Evolutionary conservation across 352 stramenopile species (phyloP).

Genomic region (Globisporangium okanoganense): DNA sequence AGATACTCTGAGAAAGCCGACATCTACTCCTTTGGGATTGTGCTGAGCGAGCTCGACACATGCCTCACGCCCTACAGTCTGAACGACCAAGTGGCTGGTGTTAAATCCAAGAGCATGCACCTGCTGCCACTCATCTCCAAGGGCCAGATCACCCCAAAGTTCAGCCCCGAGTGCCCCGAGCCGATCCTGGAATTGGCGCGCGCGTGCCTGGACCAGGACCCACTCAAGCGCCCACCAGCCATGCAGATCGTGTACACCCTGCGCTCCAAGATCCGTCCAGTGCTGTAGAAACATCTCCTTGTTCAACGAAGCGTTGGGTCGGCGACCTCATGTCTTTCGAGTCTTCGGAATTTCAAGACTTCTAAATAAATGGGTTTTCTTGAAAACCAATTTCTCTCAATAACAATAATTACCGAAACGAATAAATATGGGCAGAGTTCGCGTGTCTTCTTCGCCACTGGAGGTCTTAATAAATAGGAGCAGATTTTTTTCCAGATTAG

Average conservation of each 20-base stretch:
- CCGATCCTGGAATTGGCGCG: conserved; percentile 31
- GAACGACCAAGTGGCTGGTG: conserved; percentile 13
- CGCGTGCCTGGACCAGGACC: conserved; percentile 34
- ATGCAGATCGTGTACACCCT: conserved; percentile 47
- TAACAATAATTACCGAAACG: too few relatives aligned
- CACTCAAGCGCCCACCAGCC: conserved; percentile 33
- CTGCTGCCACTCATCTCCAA: conserved; percentile 29
- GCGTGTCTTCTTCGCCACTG: too few relatives aligned
- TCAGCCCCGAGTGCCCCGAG: conserved; percentile 33
- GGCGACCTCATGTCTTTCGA: too few relatives aligned
- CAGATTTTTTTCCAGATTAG: too few relatives aligned
- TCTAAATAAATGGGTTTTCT: too few relatives aligned
- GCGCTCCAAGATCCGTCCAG: conserved; percentile 37
- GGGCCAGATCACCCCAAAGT: conserved; percentile 27
- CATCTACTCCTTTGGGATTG: conserved; percentile 34
- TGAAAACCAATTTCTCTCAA: too few relatives aligned
- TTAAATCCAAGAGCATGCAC: conserved; percentile 22
- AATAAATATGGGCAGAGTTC: too few relatives aligned
- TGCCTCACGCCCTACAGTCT: conserved; percentile 28
- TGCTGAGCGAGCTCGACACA: conserved; percentile 35
- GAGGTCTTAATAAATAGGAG: too few relatives aligned
- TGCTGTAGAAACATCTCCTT: conserved; percentile 15
- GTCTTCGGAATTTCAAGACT: too few relatives aligned
- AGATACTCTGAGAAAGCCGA: conserved; percentile 36
- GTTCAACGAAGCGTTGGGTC: too few relatives aligned